A percentile compares a stretch with the other conserved stretches of the same genome.
Conservation (phyloP, 208 protist genomes). For the Porcisia hertigi region DNA sequence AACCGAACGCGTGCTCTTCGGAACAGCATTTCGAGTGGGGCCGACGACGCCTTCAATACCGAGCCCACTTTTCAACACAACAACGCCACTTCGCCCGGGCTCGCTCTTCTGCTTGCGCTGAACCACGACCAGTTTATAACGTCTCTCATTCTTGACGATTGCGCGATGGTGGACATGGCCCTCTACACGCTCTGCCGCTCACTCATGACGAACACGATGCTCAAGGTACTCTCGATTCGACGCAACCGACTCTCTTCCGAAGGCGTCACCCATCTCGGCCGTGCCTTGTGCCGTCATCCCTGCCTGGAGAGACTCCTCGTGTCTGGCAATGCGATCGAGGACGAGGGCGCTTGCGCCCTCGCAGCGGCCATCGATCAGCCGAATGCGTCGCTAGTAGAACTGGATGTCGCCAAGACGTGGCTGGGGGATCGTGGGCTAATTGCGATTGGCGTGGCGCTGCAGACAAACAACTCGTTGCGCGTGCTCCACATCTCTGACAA, state of each 20-base stretch:
- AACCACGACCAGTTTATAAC: conserved; percentile 56
- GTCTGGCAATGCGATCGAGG: conserved; percentile 63
- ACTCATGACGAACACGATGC: conserved; percentile 49
- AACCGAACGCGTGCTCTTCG: conserved; percentile 23
- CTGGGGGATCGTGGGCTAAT: conserved; percentile 81
- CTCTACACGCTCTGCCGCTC: conserved; percentile 66
- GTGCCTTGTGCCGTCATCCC: conserved; percentile 60
- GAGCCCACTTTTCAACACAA: background rate
- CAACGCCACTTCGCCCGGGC: background rate
- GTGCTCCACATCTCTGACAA: conserved; percentile 74
- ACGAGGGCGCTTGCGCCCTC: conserved; percentile 83
- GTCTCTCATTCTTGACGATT: conserved; percentile 56
- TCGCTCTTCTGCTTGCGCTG: conserved; percentile 35
- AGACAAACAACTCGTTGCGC: conserved; percentile 61
- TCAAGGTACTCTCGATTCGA: conserved; percentile 58
- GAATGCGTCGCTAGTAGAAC: conserved; percentile 41
- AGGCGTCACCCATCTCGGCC: conserved; percentile 64
- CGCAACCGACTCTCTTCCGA: conserved; percentile 60
- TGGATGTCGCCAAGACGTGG: conserved; percentile 73
- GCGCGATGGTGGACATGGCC: conserved; percentile 57
- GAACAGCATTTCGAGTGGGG: background rate
- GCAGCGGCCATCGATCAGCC: conserved; percentile 51
- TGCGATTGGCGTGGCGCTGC: conserved; percentile 84
- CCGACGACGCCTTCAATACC: background rate
- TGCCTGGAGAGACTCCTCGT: conserved; percentile 60